Base-by-base conservation (phyloP, 805 yeast genomes). In the Saturnispora saitoi region DNA sequence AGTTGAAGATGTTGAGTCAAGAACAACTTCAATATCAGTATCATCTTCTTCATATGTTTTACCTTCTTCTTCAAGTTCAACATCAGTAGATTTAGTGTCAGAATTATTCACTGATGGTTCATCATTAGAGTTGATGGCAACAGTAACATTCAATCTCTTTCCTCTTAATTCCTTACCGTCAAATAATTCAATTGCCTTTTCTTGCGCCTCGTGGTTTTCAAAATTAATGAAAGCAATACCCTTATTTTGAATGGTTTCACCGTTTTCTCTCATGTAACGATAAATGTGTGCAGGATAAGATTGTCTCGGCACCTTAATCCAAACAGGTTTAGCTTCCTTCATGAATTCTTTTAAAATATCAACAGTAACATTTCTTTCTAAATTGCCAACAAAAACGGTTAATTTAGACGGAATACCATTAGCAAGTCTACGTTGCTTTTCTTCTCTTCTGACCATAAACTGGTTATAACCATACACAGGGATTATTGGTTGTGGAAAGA, bases 161-260 rank as follows among this genome's bases (percentile, higher is more conserved):
- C 84, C 95, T 52, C 78, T 77, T 56, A 83, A 68, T 46, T 72
- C 75, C 58, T 72, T 73, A 47, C 88, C 95, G 54, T 83, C 75
- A 64, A 81, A 80, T 58, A 78, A 77, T 32, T 72, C 78, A 51
- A 86, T 68, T 15, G 78, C 80, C 54, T 63, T 54, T 60, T 68
- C 63, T 60, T 77, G 81, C 32, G 60, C 56, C 47, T 72, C 77
- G 51, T 73, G 73, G 54, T 58, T 58, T 31, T 69, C 60, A 54
- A 81, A 76, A 57, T 71, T 77, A 48, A 78, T 77, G 63, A 81
- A 81, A 4, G 83, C 86, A 63, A 77, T 78, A 39, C 89, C 89
- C 59, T 76, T 77, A 56, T 77, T 78, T 58, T 68, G 73, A 48
- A 77, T 66, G 52, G 66, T 66, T 52, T 73, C 70, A 43, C 77